Conservation (phyloP, 2,329 filamentous ascomycete species). For the Cercospora zeae-maydis region DNA sequence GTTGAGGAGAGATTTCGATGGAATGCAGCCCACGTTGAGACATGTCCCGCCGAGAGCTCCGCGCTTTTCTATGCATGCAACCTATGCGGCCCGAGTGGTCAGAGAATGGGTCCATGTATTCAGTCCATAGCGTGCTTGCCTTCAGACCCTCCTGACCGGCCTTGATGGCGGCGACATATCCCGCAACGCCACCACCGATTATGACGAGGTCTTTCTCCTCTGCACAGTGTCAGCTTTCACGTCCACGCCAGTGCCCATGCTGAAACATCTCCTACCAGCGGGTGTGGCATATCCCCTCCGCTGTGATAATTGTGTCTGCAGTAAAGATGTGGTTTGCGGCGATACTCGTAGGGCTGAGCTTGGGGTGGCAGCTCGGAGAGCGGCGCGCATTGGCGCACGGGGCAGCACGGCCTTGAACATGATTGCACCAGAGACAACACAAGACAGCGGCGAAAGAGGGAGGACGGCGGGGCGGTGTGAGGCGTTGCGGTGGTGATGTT, state of each 20-base stretch:
- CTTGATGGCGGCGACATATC: constrained; percentile 99
- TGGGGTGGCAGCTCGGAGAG: constrained; percentile 24
- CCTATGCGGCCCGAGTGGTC: constrained; percentile 50
- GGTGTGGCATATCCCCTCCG: constrained; percentile 57
- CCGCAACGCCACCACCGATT: constrained; percentile 95
- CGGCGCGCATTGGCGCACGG: constrained; percentile 24
- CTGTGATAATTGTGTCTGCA: constrained; percentile 51
- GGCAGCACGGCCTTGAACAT: constrained; percentile 30
- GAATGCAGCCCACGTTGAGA: constrained; percentile 98
- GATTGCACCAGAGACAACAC: constrained; percentile 6
- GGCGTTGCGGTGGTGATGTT: background rate
- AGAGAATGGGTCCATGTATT: background rate
- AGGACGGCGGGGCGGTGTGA: background rate
- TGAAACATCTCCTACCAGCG: constrained; percentile 40
- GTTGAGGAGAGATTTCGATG: constrained; percentile 98
- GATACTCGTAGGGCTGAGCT: constrained; percentile 26
- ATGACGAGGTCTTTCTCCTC: constrained; percentile 96
- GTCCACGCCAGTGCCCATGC: background rate
- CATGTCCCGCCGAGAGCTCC: constrained; percentile 93
- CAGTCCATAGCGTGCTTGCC: constrained; percentile 50
- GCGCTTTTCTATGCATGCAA: constrained; percentile 97
- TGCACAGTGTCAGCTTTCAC: constrained; percentile 42
- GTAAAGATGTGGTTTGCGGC: constrained; percentile 42
- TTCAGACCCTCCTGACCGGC: constrained; percentile 96
- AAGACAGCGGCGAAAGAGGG: background rate